Evolutionary conservation across 345 rosid genomes (phyloP).

Genomic region (Raphanus sativus): DNA sequence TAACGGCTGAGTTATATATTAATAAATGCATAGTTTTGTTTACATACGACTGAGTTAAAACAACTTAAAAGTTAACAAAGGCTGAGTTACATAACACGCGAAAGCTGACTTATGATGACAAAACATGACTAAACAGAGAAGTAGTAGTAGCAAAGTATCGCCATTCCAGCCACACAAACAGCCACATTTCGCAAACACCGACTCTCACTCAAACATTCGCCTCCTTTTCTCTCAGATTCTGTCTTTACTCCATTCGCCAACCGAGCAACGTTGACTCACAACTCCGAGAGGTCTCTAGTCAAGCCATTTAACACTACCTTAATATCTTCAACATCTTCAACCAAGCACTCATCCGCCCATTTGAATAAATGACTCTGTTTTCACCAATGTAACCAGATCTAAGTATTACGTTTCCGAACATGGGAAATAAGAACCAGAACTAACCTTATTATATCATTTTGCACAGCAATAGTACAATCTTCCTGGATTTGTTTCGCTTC

Average conservation of each 20-base stretch:
- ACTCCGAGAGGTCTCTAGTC: neutral
- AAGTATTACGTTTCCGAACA: neutral
- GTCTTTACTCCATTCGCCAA: neutral
- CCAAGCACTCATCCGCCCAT: neutral
- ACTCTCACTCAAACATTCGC: neutral
- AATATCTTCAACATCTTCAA: neutral
- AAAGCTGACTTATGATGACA: neutral
- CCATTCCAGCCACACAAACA: neutral
- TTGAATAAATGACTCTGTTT: neutral
- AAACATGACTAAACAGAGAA: neutral
- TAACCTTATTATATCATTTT: neutral
- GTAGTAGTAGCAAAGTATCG: neutral
- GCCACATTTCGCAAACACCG: neutral
- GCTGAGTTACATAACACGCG: neutral
- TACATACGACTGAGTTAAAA: neutral
- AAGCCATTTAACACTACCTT: neutral
- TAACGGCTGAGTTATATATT: neutral
- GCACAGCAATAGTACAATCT: neutral
- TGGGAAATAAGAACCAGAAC: neutral
- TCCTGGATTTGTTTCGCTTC: neutral
- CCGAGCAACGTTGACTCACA: neutral
- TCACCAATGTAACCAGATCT: neutral
- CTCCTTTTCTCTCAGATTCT: neutral
- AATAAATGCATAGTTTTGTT: neutral
- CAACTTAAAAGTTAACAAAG: neutral